Evolutionary conservation across 108 stramenopile genomes (phyloP).

Genomic region (Seminavis robusta): DNA sequence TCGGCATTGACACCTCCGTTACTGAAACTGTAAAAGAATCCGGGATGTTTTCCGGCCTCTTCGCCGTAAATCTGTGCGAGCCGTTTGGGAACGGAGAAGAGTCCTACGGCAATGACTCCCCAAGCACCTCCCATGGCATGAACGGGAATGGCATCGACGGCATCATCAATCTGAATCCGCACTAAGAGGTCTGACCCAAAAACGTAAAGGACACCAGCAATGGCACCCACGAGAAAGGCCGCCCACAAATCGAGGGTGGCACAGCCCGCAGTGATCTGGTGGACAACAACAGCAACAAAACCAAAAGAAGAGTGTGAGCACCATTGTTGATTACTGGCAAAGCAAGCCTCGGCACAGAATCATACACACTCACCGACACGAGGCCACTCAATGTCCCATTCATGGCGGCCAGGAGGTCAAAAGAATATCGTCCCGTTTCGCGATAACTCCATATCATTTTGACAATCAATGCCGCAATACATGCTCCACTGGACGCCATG

Average conservation of each 20-base stretch:
- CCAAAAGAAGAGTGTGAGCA: background rate
- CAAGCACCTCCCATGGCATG: slow-evolving; percentile 80
- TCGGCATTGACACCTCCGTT: slow-evolving; percentile 38
- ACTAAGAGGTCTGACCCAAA: slow-evolving; percentile 48
- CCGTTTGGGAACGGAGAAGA: slow-evolving; percentile 51
- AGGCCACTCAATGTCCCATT: slow-evolving; percentile 69
- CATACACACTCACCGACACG: slow-evolving; percentile 48
- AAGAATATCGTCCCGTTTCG: slow-evolving; percentile 43
- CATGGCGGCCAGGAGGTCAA: slow-evolving; percentile 44
- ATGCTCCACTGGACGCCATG: slow-evolving; percentile 49
- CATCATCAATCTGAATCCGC: slow-evolving; percentile 82
- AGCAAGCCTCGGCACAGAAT: background rate
- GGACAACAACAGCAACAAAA: slow-evolving; percentile 6
- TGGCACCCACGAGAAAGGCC: slow-evolving; percentile 73
- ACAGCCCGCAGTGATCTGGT: slow-evolving; percentile 78
- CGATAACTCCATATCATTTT: slow-evolving; percentile 37
- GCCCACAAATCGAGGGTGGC: slow-evolving; percentile 79
- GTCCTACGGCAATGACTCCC: slow-evolving; percentile 78
- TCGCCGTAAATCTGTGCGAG: slow-evolving; percentile 33
- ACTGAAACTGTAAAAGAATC: slow-evolving; percentile 67
- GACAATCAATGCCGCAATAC: slow-evolving; percentile 43
- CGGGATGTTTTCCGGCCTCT: slow-evolving; percentile 42
- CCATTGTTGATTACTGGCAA: no score
- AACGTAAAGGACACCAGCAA: slow-evolving; percentile 78
- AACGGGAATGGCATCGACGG: slow-evolving; percentile 92